A percentile compares a stretch with the other conserved stretches of the same genome.
These are phyloP conservation scores for Amanita rubescens DNA, from an alignment of 768 basidiomycete genomes.

Conservation along the genomic window DNA sequence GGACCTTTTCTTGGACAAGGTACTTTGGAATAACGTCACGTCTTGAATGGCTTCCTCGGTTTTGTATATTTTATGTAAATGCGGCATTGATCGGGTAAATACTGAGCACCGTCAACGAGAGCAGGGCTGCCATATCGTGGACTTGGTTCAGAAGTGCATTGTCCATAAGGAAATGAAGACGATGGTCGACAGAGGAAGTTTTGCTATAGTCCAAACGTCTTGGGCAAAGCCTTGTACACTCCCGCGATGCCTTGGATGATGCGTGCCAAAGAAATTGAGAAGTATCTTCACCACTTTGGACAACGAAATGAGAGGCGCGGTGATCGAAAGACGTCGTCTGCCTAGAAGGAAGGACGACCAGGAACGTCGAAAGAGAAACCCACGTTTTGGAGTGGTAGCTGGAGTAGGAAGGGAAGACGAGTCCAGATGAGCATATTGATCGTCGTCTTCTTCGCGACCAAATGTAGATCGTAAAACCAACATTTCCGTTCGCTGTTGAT, in stretches of 20 bases:
- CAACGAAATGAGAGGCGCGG: background rate
- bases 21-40: too few relatives aligned
- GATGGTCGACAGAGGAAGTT: slow-evolving; percentile 36
- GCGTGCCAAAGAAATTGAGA: slow-evolving; percentile 7
- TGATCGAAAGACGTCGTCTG: slow-evolving; percentile 14
- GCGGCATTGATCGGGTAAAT: too few relatives aligned
- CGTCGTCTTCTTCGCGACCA: background rate
- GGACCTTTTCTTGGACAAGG: too few relatives aligned
- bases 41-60: too few relatives aligned
- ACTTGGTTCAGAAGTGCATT: slow-evolving; percentile 1
- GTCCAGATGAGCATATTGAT: background rate
- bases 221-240: slow-evolving; percentile 25
- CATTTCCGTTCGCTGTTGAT: background rate
- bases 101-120: too few relatives aligned
- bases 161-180: slow-evolving; percentile 29
- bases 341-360: slow-evolving; percentile 13
- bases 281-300: background rate
- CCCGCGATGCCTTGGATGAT: slow-evolving; percentile 9
- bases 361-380: background rate
- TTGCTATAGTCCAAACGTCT: slow-evolving; percentile 35
- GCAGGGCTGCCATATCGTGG: slow-evolving; percentile 25
- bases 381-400: slow-evolving; percentile 6
- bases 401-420: slow-evolving; percentile 14
- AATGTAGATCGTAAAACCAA: background rate
- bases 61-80: too few relatives aligned